Conservation (phyloP, 225 moss, liverwort and hornwort genomes). For the Pleurozium schreberi region DNA sequence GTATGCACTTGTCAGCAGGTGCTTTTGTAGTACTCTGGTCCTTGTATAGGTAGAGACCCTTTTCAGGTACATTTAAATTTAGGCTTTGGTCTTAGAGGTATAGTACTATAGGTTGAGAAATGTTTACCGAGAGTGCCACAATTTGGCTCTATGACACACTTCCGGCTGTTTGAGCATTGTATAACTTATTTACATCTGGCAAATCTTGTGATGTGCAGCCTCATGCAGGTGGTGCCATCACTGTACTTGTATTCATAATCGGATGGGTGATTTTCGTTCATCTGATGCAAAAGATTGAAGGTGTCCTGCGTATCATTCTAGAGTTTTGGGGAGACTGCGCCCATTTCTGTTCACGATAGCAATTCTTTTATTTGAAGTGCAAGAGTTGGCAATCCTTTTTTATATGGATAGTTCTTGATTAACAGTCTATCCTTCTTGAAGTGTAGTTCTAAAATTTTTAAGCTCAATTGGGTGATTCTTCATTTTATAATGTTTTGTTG, state of each 20-base stretch:
- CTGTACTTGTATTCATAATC: not conserved
- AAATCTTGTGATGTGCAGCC: not conserved
- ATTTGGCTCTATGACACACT: not conserved
- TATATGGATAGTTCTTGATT: not conserved
- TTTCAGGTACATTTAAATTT: not conserved
- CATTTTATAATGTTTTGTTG: not conserved
- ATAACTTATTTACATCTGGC: not conserved
- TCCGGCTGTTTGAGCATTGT: not conserved
- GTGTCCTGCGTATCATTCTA: not conserved
- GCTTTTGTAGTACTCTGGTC: not conserved
- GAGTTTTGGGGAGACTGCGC: not conserved
- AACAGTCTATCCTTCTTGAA: not conserved
- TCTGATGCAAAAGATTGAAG: not conserved
- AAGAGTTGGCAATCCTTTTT: not conserved
- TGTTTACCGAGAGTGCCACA: not conserved
- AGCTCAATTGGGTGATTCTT: not conserved
- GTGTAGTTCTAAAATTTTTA: not conserved
- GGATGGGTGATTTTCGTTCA: not conserved
- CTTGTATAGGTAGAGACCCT: conserved; percentile 12
- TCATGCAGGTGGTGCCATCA: not conserved
- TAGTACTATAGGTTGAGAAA: not conserved
- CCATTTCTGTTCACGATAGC: not conserved
- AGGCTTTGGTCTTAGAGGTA: not conserved
- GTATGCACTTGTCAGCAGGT: not conserved
- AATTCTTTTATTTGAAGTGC: not conserved